These are phyloP conservation scores for Magnusiomyces starmeri DNA, from an alignment of 1,139 yeast species.

Conservation along the genomic window DNA sequence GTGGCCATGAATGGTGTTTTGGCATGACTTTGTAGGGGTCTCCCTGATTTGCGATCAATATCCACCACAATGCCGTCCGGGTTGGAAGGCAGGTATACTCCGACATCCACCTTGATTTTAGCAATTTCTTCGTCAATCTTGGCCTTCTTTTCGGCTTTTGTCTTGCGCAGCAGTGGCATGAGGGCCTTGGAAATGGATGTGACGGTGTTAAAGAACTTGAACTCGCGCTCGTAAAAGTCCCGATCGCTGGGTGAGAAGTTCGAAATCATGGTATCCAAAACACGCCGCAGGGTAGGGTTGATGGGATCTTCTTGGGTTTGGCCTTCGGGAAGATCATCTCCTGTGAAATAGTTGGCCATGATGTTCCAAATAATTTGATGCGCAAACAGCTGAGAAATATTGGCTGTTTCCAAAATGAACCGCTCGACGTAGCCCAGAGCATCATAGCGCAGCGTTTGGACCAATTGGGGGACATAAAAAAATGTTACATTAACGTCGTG, in stretches of 20 bases:
- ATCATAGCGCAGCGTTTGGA: conserved; percentile 83
- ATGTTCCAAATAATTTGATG: conserved; percentile 99
- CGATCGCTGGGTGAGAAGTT: conserved; percentile 56
- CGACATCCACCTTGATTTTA: conserved; percentile 65
- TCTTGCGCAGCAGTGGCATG: conserved; percentile 85
- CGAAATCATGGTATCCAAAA: conserved; percentile 57
- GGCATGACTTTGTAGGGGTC: conserved; percentile 97
- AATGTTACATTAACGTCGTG: conserved; percentile 86
- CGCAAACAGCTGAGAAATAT: conserved; percentile 83
- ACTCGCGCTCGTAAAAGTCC: conserved; percentile 71
- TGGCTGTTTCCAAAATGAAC: conserved; percentile 86
- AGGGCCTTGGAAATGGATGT: conserved; percentile 91
- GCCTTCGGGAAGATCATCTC: conserved; percentile 56
- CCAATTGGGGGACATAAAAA: conserved; percentile 97
- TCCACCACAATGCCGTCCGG: conserved; percentile 94
- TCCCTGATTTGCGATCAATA: conserved; percentile 86
- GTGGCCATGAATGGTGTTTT: conserved; percentile 98
- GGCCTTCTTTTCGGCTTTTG: conserved; percentile 92
- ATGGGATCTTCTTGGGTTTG: conserved; percentile 62
- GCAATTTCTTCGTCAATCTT: conserved; percentile 97
- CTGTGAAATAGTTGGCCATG: conserved; percentile 86
- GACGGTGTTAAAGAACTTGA: conserved; percentile 82
- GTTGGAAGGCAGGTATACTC: conserved; percentile 90
- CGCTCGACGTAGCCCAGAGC: conserved; percentile 76
- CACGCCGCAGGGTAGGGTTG: conserved; percentile 76